A percentile compares a stretch with the other conserved stretches of the same genome.
These are phyloP conservation scores for Hemisphaericaspora subhashii DNA, from an alignment of 1,139 yeast species.

Conservation along the genomic window DNA sequence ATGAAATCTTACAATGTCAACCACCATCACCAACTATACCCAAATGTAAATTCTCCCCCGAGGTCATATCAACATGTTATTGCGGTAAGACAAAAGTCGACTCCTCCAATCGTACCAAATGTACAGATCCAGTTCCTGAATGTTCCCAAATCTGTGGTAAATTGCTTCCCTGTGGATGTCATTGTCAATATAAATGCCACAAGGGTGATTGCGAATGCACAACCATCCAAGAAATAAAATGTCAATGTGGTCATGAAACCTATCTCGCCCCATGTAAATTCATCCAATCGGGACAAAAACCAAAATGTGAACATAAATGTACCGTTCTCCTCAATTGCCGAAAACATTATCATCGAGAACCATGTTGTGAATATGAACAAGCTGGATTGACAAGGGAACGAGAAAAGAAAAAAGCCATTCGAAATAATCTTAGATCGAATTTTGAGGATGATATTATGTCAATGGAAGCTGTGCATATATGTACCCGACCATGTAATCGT, in stretches of 20 bases:
- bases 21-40: slow-evolving; percentile 46
- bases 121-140: slow-evolving; percentile 77
- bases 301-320: slow-evolving; percentile 75
- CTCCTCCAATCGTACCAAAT: slow-evolving; percentile 42
- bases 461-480: slow-evolving; percentile 76
- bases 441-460: slow-evolving; percentile 51
- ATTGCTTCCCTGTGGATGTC: slow-evolving; percentile 67
- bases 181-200: slow-evolving; percentile 71
- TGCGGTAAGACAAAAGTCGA: slow-evolving; percentile 60
- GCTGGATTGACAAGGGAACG: slow-evolving; percentile 64
- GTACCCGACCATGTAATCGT: slow-evolving; percentile 69
- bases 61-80: slow-evolving; percentile 60
- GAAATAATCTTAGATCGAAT: slow-evolving; percentile 40
- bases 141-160: slow-evolving; percentile 70
- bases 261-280: slow-evolving; percentile 67
- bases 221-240: slow-evolving; percentile 42
- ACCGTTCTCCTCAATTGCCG: slow-evolving; percentile 76
- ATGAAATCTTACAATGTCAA: slow-evolving; percentile 59
- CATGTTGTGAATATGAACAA: slow-evolving; percentile 72
- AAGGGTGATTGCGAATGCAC: slow-evolving; percentile 74
- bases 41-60: slow-evolving; percentile 69
- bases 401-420: slow-evolving; percentile 48
- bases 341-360: slow-evolving; percentile 68
- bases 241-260: slow-evolving; percentile 51
- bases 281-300: slow-evolving; percentile 47